These are phyloP conservation scores for Megacollybia marginata DNA, from an alignment of 768 basidiomycete species.

Conservation along the genomic window DNA sequence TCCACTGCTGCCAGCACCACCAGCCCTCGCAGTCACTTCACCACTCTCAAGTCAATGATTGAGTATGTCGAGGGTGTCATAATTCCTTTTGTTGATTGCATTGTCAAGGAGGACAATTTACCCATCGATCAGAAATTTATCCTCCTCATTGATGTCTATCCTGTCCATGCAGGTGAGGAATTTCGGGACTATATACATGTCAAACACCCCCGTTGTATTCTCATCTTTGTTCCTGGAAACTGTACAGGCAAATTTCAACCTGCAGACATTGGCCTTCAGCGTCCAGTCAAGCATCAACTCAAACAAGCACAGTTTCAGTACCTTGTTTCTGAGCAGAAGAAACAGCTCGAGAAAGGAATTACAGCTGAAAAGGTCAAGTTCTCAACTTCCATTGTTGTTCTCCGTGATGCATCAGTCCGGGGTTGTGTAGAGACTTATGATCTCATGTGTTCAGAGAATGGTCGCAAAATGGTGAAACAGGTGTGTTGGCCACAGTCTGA, in stretches of 20 bases:
- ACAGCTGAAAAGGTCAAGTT: conserved; percentile 8
- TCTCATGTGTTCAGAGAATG: no score
- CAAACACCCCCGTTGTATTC: no score
- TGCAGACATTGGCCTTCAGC: no score
- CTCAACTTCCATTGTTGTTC: conserved; percentile 6
- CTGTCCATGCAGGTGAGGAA: conserved; percentile 9
- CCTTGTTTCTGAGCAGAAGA: conserved; percentile 6
- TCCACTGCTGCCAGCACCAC: conserved; percentile 10
- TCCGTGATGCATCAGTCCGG: conserved; percentile 7
- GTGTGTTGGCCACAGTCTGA: conserved; percentile 1
- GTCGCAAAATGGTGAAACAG: conserved; percentile 5
- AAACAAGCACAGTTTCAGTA: conserved; percentile 5
- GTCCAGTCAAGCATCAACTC: conserved; percentile 9
- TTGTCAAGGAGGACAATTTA: conserved; percentile 5
- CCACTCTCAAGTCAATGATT: conserved; percentile 11
- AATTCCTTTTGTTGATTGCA: conserved; percentile 1
- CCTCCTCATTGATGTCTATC: conserved; percentile 11
- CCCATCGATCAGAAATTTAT: conserved; percentile 7
- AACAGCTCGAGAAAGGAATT: conserved; percentile 3
- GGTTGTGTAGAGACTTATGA: conserved; percentile 6
- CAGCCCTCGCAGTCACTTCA: conserved; percentile 9
- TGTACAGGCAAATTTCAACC: conserved; percentile 16
- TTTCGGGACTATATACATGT: conserved; percentile 4
- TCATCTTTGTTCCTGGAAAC: conserved; percentile 14
- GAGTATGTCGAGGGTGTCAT: no score